Conservation (phyloP, 208 protist genomes). For the Leptomonas pyrrhocoris region DNA sequence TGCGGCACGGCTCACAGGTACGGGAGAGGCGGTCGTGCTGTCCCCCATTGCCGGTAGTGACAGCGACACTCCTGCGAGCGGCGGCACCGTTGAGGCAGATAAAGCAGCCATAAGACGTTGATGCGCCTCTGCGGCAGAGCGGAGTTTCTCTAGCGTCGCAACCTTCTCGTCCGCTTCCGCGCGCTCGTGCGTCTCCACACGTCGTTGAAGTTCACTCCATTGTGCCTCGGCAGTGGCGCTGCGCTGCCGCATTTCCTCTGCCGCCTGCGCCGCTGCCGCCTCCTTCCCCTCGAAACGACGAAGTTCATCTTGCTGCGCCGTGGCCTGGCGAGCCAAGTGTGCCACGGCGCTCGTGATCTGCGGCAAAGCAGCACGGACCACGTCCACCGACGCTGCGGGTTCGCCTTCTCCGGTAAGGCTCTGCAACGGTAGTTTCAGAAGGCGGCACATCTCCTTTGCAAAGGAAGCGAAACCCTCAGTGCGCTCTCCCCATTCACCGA, state of each 20-base stretch:
- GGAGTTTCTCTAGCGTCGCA: neutral
- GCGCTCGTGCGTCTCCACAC: neutral
- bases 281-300: neutral
- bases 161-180: neutral
- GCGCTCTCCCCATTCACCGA: neutral
- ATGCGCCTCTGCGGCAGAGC: neutral
- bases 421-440: neutral
- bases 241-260: conserved; percentile 6
- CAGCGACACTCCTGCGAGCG: neutral
- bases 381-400: neutral
- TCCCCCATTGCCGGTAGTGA: neutral
- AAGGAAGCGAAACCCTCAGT: neutral
- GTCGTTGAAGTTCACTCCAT: neutral
- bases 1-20: neutral
- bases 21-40: neutral
- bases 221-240: neutral
- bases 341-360: neutral
- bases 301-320: neutral
- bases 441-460: neutral
- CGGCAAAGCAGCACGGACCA: neutral
- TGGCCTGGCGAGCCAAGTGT: neutral
- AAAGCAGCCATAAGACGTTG: neutral
- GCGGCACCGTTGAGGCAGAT: neutral
- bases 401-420: neutral
- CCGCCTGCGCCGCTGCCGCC: neutral